Evolutionary conservation across 257 asterid species (phyloP), one percentile per base, ranked within the genome.

Genomic region (Orobanche coerulescens): DNA sequence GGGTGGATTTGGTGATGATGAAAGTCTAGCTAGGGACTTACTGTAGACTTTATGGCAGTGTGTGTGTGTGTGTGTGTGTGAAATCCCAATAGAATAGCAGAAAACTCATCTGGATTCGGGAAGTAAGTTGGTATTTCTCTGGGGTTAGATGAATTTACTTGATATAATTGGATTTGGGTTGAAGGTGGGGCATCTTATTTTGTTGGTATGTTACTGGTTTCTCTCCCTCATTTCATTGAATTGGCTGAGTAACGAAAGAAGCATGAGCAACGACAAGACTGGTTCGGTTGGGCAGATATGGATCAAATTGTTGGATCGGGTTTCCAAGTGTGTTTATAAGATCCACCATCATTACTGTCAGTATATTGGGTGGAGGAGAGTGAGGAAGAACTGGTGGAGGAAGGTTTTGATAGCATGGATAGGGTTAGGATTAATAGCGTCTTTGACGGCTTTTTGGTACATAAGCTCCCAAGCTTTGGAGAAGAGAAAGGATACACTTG

Each of bases 401-500:
- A 76, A 64, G 81, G 58, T 81, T 76, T 58, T 81, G 74, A 36
- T 74, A 20, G 77, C 71, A 34, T 86, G 89, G 85, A 66, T 86
- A 58, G 71, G 73, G 0, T 52, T 67, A 2, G 77, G 91, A 74
- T 31, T 76, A 12, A 9, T 84, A 20, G 49, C 28, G 0, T 80
- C 95, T 13, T 3, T 73, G 34, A 70, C 75, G 20, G 68, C 72
- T 3, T 86, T 81, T 6, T 78, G 82, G 86, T 77, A 62, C 56
- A 76, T 86, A 82, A 78, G 75, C 44, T 80, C 90, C 10, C 79
- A 63, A 31, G 81, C 90, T 31, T 26, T 56, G 59, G 95, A 84
- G 66, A 89, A 78, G 84, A 84, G 96, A 81, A 93, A 86, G 63
- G 97, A 86, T 51, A 82, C 90, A 2, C 88, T 93, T 15, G 77